Evolutionary conservation across 768 basidiomycete species (phyloP).

Genomic region (Tricholoma furcatifolium): DNA sequence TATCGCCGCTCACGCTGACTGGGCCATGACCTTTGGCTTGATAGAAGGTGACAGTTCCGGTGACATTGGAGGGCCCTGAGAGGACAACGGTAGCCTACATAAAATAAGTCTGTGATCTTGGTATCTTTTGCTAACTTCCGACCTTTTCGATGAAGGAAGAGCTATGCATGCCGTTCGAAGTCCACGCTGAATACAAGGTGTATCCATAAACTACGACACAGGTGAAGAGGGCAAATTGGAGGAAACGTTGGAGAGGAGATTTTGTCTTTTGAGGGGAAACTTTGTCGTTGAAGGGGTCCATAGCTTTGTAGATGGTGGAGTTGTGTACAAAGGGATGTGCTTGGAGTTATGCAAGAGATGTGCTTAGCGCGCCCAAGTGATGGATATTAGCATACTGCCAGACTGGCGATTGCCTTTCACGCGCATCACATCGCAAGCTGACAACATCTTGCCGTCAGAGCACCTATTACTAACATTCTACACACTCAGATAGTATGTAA

Average conservation of each 20-base stretch:
- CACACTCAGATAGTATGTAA: too few species aligned
- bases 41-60: slow-evolving; percentile 65
- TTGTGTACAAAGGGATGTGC: too few species aligned
- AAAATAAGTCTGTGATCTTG: background rate
- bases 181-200: slow-evolving; percentile 8
- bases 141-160: slow-evolving; percentile 20
- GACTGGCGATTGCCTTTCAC: too few species aligned
- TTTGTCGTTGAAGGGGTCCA: slow-evolving; percentile 9
- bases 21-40: slow-evolving; percentile 49
- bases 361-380: too few species aligned
- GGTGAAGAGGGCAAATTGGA: slow-evolving; percentile 4
- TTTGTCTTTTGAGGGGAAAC: background rate
- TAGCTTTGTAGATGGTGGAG: background rate
- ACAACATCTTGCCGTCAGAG: too few species aligned
- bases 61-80: slow-evolving; percentile 56
- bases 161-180: background rate
- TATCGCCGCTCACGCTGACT: slow-evolving; percentile 61
- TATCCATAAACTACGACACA: slow-evolving; percentile 8
- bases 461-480: too few species aligned
- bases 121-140: background rate
- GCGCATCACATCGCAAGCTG: slow-evolving; percentile 44
- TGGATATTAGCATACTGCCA: too few species aligned
- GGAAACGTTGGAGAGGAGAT: background rate
- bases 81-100: slow-evolving; percentile 49
- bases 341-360: too few species aligned